phyloP scores from a whole-genome alignment of 225 moss, liverwort and hornwort species.

The Pseudoscleropodium purum region DNA sequence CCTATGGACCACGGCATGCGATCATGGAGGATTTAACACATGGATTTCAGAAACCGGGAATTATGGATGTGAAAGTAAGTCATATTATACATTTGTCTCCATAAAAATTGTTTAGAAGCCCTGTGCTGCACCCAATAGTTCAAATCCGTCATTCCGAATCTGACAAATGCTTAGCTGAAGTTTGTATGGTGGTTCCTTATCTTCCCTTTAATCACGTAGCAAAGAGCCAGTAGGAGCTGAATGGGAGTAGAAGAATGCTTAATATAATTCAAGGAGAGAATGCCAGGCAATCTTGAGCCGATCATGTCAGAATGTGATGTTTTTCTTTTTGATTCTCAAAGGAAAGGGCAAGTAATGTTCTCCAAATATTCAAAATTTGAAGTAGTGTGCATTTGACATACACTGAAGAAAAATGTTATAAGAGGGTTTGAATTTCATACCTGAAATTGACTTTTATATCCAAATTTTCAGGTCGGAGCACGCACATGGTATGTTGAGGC shows the following conservation, averaged over 20 bases:
- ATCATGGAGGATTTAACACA: slow-evolving; percentile 80
- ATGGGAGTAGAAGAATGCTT: background rate
- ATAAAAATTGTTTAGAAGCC: background rate
- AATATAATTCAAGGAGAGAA: background rate
- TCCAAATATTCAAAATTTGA: background rate
- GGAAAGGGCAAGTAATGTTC: background rate
- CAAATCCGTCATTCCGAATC: background rate
- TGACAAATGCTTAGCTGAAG: background rate
- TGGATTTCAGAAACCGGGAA: slow-evolving; percentile 56
- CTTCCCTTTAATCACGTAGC: background rate
- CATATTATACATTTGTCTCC: background rate
- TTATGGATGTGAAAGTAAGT: slow-evolving; percentile 82
- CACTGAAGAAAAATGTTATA: background rate
- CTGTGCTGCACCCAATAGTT: background rate
- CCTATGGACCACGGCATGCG: slow-evolving; percentile 45
- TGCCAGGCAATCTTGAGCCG: background rate
- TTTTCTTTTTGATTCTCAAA: background rate
- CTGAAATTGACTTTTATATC: background rate
- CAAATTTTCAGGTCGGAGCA: slow-evolving; percentile 52
- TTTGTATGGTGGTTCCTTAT: background rate
- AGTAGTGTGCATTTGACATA: background rate
- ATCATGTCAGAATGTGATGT: background rate
- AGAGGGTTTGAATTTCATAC: background rate
- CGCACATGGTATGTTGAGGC: slow-evolving; percentile 89
- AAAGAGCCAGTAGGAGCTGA: background rate